These are phyloP conservation scores for Fusarium anguioides DNA, from an alignment of 2,329 filamentous ascomycete genomes.

Conservation along the genomic window DNA sequence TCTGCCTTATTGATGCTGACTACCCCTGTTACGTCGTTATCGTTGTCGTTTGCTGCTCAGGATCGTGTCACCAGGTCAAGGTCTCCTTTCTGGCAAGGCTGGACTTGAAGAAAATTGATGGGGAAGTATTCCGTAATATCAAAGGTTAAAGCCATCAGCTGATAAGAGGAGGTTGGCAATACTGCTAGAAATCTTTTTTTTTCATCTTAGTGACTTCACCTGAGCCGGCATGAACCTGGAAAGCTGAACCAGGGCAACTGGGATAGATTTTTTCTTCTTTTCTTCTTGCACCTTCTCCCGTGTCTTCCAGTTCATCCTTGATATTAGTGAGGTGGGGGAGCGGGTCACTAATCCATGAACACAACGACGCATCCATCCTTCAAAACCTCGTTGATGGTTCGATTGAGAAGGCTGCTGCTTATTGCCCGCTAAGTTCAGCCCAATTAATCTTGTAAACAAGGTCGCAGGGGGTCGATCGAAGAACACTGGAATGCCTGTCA, in stretches of 20 bases:
- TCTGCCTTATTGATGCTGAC: background rate
- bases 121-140: background rate
- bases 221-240: conserved; percentile 8
- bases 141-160: background rate
- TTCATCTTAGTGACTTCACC: conserved; percentile 1
- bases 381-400: conserved; percentile 1
- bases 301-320: conserved; percentile 15
- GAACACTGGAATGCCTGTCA: conserved; percentile 13
- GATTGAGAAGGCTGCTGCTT: conserved; percentile 4
- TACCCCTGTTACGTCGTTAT: conserved; percentile 8
- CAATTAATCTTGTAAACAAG: background rate
- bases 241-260: background rate
- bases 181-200: background rate
- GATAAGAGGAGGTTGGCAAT: conserved; percentile 12
- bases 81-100: background rate
- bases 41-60: conserved; percentile 16
- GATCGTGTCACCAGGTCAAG: conserved; percentile 8
- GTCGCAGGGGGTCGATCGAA: background rate
- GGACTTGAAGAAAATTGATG: background rate
- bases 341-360: conserved; percentile 17
- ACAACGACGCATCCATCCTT: conserved; percentile 6
- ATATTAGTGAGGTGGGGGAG: conserved; percentile 34
- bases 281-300: conserved; percentile 31
- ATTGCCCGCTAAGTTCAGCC: conserved; percentile 3
- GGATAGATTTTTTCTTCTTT: conserved; percentile 22